Evolutionary conservation across 2,329 filamentous ascomycete genomes (phyloP).

Genomic region (Tolypocladium tundrense): DNA sequence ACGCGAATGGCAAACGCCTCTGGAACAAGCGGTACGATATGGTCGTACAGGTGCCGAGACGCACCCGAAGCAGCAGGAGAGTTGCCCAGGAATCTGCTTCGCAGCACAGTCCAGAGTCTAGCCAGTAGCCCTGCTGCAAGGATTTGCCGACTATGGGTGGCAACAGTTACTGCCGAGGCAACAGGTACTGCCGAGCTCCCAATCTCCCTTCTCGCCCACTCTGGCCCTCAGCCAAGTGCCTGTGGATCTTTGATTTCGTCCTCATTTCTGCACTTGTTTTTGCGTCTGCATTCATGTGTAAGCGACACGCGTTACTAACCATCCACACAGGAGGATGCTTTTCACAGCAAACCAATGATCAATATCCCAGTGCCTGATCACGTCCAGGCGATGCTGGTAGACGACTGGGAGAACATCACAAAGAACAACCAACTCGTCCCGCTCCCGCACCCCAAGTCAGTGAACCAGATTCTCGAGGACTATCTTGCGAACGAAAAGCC

Average conservation of each 20-base stretch:
- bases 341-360: conserved; percentile 74
- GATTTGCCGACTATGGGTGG: no score
- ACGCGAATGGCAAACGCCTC: conserved; percentile 1
- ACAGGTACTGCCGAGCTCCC: background rate
- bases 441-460: conserved; percentile 66
- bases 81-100: background rate
- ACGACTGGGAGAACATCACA: conserved; percentile 98
- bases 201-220: background rate
- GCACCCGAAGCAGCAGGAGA: background rate
- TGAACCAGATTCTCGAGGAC: conserved; percentile 67
- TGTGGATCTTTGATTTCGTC: background rate
- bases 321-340: conserved; percentile 66
- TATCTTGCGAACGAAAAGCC: conserved; percentile 63
- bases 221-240: background rate
- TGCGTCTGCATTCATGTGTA: background rate
- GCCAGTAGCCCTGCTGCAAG: no score
- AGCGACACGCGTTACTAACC: conserved; percentile 8
- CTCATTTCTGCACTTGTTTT: background rate
- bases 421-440: conserved; percentile 87
- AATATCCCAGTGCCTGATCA: conserved; percentile 80
- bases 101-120: background rate
- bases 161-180: background rate
- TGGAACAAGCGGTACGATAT: conserved; percentile 2
- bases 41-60: background rate
- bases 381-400: conserved; percentile 84